Conservation (phyloP, 2,329 filamentous ascomycete genomes). For the Alternaria sp. region DNA sequence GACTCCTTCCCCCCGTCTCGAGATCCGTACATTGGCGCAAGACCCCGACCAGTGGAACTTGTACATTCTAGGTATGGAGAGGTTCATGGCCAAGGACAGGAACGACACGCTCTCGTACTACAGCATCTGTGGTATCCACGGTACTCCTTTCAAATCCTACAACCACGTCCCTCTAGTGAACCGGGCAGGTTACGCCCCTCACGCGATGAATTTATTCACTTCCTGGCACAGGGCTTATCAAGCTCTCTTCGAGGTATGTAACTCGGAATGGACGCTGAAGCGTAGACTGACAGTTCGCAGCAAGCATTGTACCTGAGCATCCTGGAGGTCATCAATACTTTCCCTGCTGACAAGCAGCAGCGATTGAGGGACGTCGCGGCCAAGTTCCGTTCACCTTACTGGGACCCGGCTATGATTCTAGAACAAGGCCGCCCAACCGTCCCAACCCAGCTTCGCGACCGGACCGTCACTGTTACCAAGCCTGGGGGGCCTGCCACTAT, state of each 20-base stretch:
- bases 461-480: slow-evolving; percentile 55
- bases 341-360: slow-evolving; percentile 51
- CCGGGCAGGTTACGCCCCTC: slow-evolving; percentile 75
- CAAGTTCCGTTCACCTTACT: slow-evolving; percentile 57
- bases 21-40: slow-evolving; percentile 73
- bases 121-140: slow-evolving; percentile 80
- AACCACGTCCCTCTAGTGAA: slow-evolving; percentile 55
- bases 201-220: slow-evolving; percentile 77
- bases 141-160: slow-evolving; percentile 70
- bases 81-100: slow-evolving; percentile 74
- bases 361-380: slow-evolving; percentile 54
- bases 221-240: slow-evolving; percentile 87
- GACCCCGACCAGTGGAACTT: slow-evolving; percentile 73
- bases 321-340: slow-evolving; percentile 53
- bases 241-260: slow-evolving; percentile 64
- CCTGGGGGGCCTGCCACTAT: slow-evolving; percentile 52
- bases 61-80: slow-evolving; percentile 76
- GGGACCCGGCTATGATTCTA: slow-evolving; percentile 58
- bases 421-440: slow-evolving; percentile 37
- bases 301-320: slow-evolving; percentile 56
- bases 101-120: slow-evolving; percentile 75
- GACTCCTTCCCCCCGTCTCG: slow-evolving; percentile 61
- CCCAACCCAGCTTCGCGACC: slow-evolving; percentile 51
- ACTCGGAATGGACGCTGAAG: background rate
- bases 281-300: slow-evolving; percentile 32